Conservation (phyloP, 2,329 filamentous ascomycete species). For the Nakataea oryzae region DNA sequence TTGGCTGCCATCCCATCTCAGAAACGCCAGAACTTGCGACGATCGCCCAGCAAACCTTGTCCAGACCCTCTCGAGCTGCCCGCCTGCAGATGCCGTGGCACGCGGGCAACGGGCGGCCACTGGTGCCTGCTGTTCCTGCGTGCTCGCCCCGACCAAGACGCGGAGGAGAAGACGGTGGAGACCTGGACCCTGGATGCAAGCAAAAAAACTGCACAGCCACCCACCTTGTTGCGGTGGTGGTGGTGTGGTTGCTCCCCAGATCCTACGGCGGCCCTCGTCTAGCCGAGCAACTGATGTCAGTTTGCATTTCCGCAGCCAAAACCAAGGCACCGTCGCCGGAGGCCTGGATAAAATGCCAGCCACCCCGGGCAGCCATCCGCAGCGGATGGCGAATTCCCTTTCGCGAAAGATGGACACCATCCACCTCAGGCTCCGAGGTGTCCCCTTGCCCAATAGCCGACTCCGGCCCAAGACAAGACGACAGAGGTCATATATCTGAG, state of each 20-base stretch:
- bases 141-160: neutral
- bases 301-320: neutral
- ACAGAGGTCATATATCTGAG: conserved; percentile 2
- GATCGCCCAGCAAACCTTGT: neutral
- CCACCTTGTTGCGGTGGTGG: neutral
- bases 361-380: conserved; percentile 4
- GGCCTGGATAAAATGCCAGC: conserved; percentile 4
- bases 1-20: neutral
- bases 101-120: neutral
- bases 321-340: neutral
- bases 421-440: conserved; percentile 6
- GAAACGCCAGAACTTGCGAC: neutral
- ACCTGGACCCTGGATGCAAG: neutral
- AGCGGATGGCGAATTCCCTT: conserved; percentile 3
- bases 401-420: conserved; percentile 7
- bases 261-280: neutral
- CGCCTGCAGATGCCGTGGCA: neutral
- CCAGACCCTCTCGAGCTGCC: neutral
- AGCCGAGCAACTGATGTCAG: neutral
- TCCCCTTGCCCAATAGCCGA: conserved; percentile 5
- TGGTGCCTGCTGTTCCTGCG: neutral
- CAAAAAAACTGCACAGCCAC: neutral
- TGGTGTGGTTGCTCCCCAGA: neutral
- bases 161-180: neutral
- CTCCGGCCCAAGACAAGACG: neutral